These are phyloP conservation scores for Xylariaceae sp. DNA, from an alignment of 2,329 filamentous ascomycete species.

Conservation along the genomic window DNA sequence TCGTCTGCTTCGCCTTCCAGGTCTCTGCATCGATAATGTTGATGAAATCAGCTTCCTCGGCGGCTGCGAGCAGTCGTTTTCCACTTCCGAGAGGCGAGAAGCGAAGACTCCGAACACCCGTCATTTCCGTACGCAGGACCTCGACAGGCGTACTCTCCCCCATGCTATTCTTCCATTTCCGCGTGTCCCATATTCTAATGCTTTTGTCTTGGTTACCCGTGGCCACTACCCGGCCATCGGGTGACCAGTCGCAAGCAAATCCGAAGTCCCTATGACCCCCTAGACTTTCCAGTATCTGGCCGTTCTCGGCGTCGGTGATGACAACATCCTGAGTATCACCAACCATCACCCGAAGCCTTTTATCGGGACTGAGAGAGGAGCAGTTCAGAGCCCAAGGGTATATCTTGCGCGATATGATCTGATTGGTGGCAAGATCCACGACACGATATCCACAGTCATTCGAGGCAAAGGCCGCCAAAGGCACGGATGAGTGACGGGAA, in stretches of 20 bases:
- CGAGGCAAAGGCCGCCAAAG: conserved; percentile 59
- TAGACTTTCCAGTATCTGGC: conserved; percentile 56
- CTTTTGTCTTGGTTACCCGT: conserved; percentile 74
- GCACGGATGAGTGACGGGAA: conserved; percentile 49
- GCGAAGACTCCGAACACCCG: conserved; percentile 64
- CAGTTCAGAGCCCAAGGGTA: conserved; percentile 70
- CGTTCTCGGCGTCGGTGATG: conserved; percentile 68
- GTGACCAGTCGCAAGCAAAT: conserved; percentile 78
- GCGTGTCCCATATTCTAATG: conserved; percentile 74
- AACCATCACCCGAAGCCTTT: conserved; percentile 68
- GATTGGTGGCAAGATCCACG: conserved; percentile 58
- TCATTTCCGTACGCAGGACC: conserved; percentile 63
- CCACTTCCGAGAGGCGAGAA: conserved; percentile 73
- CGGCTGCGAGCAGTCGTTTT: conserved; percentile 64
- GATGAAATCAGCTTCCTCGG: conserved; percentile 73
- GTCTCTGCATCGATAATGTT: conserved; percentile 67
- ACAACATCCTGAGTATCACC: conserved; percentile 65
- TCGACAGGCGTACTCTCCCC: conserved; percentile 48
- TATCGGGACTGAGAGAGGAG: conserved; percentile 68
- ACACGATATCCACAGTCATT: conserved; percentile 61
- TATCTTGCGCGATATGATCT: conserved; percentile 49
- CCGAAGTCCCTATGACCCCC: conserved; percentile 66
- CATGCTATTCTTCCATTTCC: conserved; percentile 59
- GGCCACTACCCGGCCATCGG: conserved; percentile 72
- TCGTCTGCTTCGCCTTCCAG: conserved; percentile 63